Base-by-base conservation (phyloP, 768 basidiomycete species). In the Kwoniella heveanensis region DNA sequence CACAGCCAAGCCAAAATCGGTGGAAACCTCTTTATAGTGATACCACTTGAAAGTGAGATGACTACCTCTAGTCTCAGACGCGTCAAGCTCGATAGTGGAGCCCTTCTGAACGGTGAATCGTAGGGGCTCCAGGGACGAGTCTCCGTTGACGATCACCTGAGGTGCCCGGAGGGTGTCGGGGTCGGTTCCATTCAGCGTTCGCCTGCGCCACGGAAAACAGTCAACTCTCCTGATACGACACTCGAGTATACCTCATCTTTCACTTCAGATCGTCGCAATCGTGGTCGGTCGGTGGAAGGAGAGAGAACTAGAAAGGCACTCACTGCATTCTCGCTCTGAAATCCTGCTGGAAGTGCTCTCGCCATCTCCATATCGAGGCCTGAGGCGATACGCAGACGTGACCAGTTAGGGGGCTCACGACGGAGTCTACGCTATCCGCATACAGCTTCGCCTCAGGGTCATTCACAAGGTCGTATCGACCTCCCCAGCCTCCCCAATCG, bases 401-500 rank as follows among this genome's bases (percentile, higher is more conserved):
- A 19, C 57, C 57, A n/a, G 48, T 46, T 2, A 59, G 7, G 29
- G 21, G 25, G 21, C 55, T 57, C 21, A 50, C 47, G 13, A 49
- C 44, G 4, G 25, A 26, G 27, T 59, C 57, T 9, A 29, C 17
- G 21, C 46, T 50, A 30, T 59, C 57, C 22, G 22, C 46, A 27
- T 37, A 59, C 17, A 25, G 27, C 30, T 50, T 30, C 12, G 57
- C 57, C 21, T 59, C 57, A 13, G 47, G 57, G 22, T 59, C 57
- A 44, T 27, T 29, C 24, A 59, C 26, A 3, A 27, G n/a, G 13
- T 59, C 48, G 47, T 59, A 59, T 27, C 57, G 57, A 9, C 57
- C 57, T 24, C 46, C 57, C 57, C 57, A 59, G 2, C 57, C 57
- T 25, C 57, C 57, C 21, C n/a, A 51, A 32, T 59, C 48, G 6